Percentiles rank a stretch among this genome's conserved stretches.
Conservation (phyloP, 441 rosid species). For the Gossypium schwendimanii region DNA sequence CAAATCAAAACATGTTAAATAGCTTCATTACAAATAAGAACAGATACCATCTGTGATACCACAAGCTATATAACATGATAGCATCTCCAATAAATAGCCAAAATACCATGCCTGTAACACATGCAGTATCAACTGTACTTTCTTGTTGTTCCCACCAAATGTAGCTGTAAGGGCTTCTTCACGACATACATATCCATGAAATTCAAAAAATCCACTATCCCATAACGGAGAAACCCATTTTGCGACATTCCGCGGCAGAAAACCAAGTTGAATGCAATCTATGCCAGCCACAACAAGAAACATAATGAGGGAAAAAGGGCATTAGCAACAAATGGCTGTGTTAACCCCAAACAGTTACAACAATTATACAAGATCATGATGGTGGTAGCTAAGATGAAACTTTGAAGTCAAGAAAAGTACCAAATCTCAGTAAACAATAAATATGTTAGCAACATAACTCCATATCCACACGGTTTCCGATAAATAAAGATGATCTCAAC, state of each 20-base stretch:
- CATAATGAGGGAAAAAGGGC: neutral
- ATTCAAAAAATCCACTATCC: slow-evolving; percentile 66
- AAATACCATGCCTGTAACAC: slow-evolving; percentile 57
- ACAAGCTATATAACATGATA: slow-evolving; percentile 8
- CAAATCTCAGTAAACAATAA: neutral
- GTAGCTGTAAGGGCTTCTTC: slow-evolving; percentile 79
- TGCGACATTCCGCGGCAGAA: slow-evolving; percentile 68
- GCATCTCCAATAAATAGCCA: slow-evolving; percentile 14
- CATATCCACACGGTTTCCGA: neutral
- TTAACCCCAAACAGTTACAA: neutral
- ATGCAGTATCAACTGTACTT: slow-evolving; percentile 60
- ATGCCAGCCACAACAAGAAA: slow-evolving; percentile 18
- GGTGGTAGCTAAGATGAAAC: neutral
- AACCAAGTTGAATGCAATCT: slow-evolving; percentile 79
- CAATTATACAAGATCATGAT: neutral
- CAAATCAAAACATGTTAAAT: slow-evolving; percentile 19
- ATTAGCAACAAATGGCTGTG: neutral
- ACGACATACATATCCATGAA: slow-evolving; percentile 61
- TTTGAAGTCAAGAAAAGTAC: neutral
- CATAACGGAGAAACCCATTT: slow-evolving; percentile 94
- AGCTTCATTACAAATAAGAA: slow-evolving; percentile 13
- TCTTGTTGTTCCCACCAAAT: slow-evolving; percentile 52
- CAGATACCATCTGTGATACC: slow-evolving; percentile 8
- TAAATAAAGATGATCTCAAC: neutral
- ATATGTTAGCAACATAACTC: neutral